Base-by-base conservation (phyloP, 2,329 filamentous ascomycete species). In the Hypoxylon sp. region DNA sequence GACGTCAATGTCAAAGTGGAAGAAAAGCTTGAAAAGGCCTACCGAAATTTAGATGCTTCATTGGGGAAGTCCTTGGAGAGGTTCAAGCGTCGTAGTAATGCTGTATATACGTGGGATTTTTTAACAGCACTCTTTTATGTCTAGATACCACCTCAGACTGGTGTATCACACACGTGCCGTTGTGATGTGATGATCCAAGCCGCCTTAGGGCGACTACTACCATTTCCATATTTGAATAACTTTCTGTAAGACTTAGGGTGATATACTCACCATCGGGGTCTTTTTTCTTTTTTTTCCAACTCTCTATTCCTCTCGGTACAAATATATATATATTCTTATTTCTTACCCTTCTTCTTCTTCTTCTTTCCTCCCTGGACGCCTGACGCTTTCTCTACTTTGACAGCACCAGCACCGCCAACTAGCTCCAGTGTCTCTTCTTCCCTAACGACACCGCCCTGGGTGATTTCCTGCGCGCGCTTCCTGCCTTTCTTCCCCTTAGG, bases 401-500 rank as follows among this genome's bases (percentile, higher is more conserved):
- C 87, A 5, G 82, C 84, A 13, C 88, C 88, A 1, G 87, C 88
- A 3, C 89, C 89, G 28, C 89, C 88, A 2, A 88, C 88, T 11
- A 91, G 80, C 70, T 88, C 89, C 71, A 89, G 82, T 63, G 83
- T 91, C 84, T 86, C 89, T 78, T 92, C 91, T 69, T 94, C 93
- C 74, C 86, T 90, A 21, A 93, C 92, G 11, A 91, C 82, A 52
- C 94, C 95, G 67, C 96, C 96, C 79, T 98, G 96, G 7, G 93
- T 98, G 43, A 90, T 83, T 72, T 93, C 92, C 67, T 86, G 84
- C 3, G 89, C 90, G 81, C 91, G 91, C 86, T 94, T 91, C 85
- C 93, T 95, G 60, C 93, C 93, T 85, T 97, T 97, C 83, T 92
- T 94, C 5, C 94, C 94, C 83, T 96, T 97, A 6, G 94, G 94